These are phyloP conservation scores for Jatropha multifida DNA, from an alignment of 441 rosid genomes.

Conservation along the genomic window DNA sequence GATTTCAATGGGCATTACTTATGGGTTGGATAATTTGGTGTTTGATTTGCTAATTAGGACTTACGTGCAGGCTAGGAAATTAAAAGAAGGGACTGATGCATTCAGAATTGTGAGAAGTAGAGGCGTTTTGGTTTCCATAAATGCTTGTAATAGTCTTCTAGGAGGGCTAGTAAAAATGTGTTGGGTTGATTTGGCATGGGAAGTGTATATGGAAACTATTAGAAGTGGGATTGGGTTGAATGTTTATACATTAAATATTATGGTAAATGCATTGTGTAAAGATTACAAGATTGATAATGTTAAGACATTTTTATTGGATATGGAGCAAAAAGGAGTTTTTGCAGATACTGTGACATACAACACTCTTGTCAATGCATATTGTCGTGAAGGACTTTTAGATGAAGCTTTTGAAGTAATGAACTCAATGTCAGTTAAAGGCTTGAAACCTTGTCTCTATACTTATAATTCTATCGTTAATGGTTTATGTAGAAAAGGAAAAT, in stretches of 20 bases:
- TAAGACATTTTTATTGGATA: slow-evolving; percentile 41
- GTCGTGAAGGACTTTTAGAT: slow-evolving; percentile 58
- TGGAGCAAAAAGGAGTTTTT: slow-evolving; percentile 60
- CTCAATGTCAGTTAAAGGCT: slow-evolving; percentile 58
- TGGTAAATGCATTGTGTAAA: slow-evolving; percentile 88
- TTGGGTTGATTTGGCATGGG: slow-evolving; percentile 79
- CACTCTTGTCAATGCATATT: slow-evolving; percentile 62
- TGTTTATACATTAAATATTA: slow-evolving; percentile 71
- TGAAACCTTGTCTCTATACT: slow-evolving; percentile 63
- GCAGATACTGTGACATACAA: slow-evolving; percentile 69
- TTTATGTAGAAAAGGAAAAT: slow-evolving; percentile 50
- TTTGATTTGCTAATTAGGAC: slow-evolving; percentile 76
- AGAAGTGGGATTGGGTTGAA: slow-evolving; percentile 47
- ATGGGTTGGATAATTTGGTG: slow-evolving; percentile 41
- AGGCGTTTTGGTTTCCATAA: slow-evolving; percentile 53
- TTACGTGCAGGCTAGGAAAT: slow-evolving; percentile 71
- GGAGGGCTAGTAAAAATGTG: slow-evolving; percentile 76
- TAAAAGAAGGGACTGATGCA: slow-evolving; percentile 69
- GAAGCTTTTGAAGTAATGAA: slow-evolving; percentile 64
- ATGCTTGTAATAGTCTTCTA: slow-evolving; percentile 79
- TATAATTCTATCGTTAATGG: slow-evolving; percentile 72
- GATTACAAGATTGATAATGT: slow-evolving; percentile 52
- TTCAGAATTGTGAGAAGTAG: slow-evolving; percentile 48
- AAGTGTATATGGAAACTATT: slow-evolving; percentile 54
- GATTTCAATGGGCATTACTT: slow-evolving; percentile 34